Evolutionary conservation across 108 stramenopile genomes (phyloP).

Genomic region (Cyclostephanos tholiformis): DNA sequence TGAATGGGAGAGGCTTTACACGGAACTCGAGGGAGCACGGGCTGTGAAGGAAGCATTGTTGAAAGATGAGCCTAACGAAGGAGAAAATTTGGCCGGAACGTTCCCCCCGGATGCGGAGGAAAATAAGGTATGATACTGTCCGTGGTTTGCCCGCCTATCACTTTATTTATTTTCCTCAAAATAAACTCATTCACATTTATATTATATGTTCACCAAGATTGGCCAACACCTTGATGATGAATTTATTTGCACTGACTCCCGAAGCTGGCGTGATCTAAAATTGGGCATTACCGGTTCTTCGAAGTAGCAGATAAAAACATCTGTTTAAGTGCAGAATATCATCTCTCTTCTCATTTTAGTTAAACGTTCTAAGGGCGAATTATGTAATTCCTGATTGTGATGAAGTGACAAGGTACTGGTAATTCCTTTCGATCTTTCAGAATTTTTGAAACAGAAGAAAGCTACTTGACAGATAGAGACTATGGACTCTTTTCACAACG

Average conservation of each 20-base stretch:
- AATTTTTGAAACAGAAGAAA: no score
- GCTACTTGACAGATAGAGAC: no score
- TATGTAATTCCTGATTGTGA: no score
- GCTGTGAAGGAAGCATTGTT: slow-evolving; percentile 17
- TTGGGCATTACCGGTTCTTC: slow-evolving; percentile 38
- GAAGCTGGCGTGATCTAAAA: slow-evolving; percentile 41
- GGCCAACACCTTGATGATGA: slow-evolving; percentile 35
- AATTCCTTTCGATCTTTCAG: no score
- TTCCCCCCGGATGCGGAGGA: not conserved
- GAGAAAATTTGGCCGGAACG: not conserved
- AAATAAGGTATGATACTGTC: not conserved
- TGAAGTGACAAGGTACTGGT: no score
- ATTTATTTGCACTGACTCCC: slow-evolving; percentile 28
- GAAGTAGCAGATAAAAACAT: not conserved
- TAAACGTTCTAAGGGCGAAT: no score
- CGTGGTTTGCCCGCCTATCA: not conserved
- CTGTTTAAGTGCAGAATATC: no score
- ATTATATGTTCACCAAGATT: slow-evolving; percentile 16
- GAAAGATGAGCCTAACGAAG: slow-evolving; percentile 26
- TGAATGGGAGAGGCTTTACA: slow-evolving; percentile 46
- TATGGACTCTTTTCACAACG: no score
- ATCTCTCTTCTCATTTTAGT: no score
- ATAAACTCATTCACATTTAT: not conserved
- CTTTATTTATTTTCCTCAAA: slow-evolving; percentile 3
- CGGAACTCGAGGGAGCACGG: slow-evolving; percentile 40